Conservation (phyloP, 2,329 filamentous ascomycete genomes). For the Botrytis aclada region DNA sequence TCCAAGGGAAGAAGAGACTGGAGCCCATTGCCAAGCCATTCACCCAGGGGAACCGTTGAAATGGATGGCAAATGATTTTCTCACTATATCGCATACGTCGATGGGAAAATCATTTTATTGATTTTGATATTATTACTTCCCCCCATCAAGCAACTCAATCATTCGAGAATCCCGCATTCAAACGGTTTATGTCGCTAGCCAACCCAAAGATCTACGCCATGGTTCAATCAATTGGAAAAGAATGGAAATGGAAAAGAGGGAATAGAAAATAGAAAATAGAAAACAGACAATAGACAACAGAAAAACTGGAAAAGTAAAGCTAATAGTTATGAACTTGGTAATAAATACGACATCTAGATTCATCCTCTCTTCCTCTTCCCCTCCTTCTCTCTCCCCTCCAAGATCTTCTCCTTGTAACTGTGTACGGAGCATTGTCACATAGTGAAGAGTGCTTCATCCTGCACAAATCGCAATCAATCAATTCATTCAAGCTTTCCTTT, state of each 20-base stretch:
- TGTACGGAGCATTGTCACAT: not conserved
- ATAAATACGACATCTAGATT: not conserved
- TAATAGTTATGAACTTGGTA: not conserved
- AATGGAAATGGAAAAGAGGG: not conserved
- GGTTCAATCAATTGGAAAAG: not conserved
- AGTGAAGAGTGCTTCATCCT: not conserved
- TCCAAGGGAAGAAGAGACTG: not conserved
- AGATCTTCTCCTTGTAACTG: not conserved
- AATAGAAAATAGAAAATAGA: not conserved
- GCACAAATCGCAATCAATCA: not conserved
- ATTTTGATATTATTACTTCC: constrained; percentile 4
- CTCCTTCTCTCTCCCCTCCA: not conserved
- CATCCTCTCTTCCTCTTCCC: not conserved
- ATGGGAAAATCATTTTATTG: not conserved
- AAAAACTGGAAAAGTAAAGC: not conserved
- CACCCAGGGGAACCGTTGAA: constrained; percentile 2
- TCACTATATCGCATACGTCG: not conserved
- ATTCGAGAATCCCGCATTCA: not conserved
- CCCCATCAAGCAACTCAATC: not conserved
- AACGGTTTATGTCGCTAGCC: not conserved
- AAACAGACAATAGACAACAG: too few species aligned
- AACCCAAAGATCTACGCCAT: not conserved
- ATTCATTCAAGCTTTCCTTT: not conserved
- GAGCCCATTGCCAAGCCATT: not conserved
- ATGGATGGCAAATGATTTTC: not conserved